Percentiles rank a stretch among this genome's conserved stretches.
phyloP scores from a whole-genome alignment of 148 eudicot species.

The Nepenthes gracilis region DNA sequence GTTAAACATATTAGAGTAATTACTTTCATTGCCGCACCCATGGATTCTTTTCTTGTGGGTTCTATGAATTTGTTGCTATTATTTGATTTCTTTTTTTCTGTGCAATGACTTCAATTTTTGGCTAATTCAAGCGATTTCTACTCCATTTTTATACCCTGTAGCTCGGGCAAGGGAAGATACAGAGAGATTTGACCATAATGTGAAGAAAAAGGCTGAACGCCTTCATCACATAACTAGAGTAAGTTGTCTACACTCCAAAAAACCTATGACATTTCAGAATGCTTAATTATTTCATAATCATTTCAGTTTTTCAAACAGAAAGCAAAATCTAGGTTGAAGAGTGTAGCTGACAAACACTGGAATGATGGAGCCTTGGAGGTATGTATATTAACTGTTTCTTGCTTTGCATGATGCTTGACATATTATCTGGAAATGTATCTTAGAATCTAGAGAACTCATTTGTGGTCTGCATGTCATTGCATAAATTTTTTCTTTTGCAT shows the following conservation, averaged over 20 bases:
- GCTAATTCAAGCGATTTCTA: no score
- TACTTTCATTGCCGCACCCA: no score
- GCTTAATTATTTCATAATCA: constrained; percentile 6
- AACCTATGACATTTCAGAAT: not conserved
- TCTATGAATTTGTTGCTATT: no score
- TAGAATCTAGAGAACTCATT: not conserved
- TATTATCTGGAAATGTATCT: not conserved
- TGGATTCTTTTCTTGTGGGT: no score
- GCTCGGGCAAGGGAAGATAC: constrained; percentile 98
- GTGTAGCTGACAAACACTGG: constrained; percentile 93
- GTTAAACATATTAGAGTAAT: no score
- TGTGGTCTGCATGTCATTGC: not conserved
- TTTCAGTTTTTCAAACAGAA: constrained; percentile 63
- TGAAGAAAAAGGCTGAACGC: constrained; percentile 81
- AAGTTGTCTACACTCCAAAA: constrained; percentile 8
- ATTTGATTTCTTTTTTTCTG: no score
- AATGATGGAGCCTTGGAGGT: constrained; percentile 99
- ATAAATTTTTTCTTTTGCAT: no score
- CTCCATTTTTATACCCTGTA: constrained; percentile 21
- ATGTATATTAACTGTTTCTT: constrained; percentile 5
- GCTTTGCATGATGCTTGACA: not conserved
- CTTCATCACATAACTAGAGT: constrained; percentile 81
- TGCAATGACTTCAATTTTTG: no score
- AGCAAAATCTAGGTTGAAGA: constrained; percentile 79
- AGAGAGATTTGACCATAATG: constrained; percentile 63